Base-by-base conservation (phyloP, 148 eudicot species). In the Rhododendron williamsianum region DNA sequence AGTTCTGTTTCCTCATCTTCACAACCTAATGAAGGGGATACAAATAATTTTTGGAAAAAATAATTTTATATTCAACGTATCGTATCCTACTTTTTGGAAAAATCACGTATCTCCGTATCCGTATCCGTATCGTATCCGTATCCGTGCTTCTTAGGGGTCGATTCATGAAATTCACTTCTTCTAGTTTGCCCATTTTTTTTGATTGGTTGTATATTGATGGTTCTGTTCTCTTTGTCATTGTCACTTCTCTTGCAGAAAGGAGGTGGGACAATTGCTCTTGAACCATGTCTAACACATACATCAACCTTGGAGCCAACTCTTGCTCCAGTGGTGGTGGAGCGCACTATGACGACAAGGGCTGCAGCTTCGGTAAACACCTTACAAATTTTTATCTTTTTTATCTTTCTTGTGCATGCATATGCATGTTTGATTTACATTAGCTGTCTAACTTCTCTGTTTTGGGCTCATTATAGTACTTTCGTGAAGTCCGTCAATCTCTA, bases 241-340 rank as follows among this genome's bases (percentile, higher is more conserved):
- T 65, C 30, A 16, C 43, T 27, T 74, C 46, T 46, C 45, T 83
- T 81, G 10, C 94, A 97, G 99, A 94, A 94, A 92, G 99, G 94
- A 12, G 97, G 98, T 79, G 99, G 95, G 82, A 86, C 91, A 83
- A 92, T 95, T 89, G 98, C 92, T 89, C 96, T 97, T 72, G 94
- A 97, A 82, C 99, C 98, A 9, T 94, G 99, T 86, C 95, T 95
- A 80, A 91, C 96, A 21, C 96, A 97, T 87, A 92, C 99, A 71
- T 97, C 99, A 83, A 92, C 98, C 19, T 90, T 97, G 87, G 99
- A 97, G 93, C 98, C 99, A 86, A 97, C 99, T 82, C 91, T 97
- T 88, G 99, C 98, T 81, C 99, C 99, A 35, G 98, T 97, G 84
- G 96, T 95, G 67, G 98, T 94, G 85, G 99, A 97, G 90, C 96